Base-by-base conservation (phyloP, 2,329 filamentous ascomycete genomes). In the Grosmannia penicillata region DNA sequence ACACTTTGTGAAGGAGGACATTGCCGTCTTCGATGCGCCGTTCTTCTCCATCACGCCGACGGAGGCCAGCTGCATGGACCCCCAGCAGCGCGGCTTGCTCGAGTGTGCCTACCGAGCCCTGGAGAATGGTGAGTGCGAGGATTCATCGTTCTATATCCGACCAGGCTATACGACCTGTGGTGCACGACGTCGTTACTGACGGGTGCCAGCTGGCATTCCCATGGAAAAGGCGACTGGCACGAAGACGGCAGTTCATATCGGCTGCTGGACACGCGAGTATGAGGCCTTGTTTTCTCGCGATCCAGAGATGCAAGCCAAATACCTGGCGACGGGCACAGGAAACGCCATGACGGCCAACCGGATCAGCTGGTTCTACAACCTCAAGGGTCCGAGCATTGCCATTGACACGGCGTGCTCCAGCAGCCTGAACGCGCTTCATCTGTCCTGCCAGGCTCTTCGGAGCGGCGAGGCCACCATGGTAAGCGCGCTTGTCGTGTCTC, bases 351-450 rank as follows among this genome's bases (percentile, higher is more conserved):
- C 58, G 17, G 53, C 59, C 0, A 64, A 63, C 41, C 53, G 62
- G 6, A 44, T 65, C 2, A 62, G 56, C 0, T 60, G 61, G 41
- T 58, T 55, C 36, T 62, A 59, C 33, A 55, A 66, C 41, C 48
- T 65, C 25, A 48, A 49, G n/a, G 61, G 63, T 0, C 55, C 61
- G 0, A 59, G 57, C 32, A 43, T 66, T 34, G 60, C 58, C 0
- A 44, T 66, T 0, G 62, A 67, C 39, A 66, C 65, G 1, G 65
- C 57, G 2, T 68, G 65, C 43, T 65, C 62, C 0, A 55, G 56
- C 6, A 57, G 54, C 21, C 45, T 66, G 3, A 51, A 60, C 1
- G 61, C 59, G 0, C 45, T 68, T 3, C 60, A 68, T 40, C 47
- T 56, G 36, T 63, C 56, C 1, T 51, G 56, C 15, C 50, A 59